Conservation (phyloP, 2,329 filamentous ascomycete species). For the Trichoderma citrinoviride region DNA sequence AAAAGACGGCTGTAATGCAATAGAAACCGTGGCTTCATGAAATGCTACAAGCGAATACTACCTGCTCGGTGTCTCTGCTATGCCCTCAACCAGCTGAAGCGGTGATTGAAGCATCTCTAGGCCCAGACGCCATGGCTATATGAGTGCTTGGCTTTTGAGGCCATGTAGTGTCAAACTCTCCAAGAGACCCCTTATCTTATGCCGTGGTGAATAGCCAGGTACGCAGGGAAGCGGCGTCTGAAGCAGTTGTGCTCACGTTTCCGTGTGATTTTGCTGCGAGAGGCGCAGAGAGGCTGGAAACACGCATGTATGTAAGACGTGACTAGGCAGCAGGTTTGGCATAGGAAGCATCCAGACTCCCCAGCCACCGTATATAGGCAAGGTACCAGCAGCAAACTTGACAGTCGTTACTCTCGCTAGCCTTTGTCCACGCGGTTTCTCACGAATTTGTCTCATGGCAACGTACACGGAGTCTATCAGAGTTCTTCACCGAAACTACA, state of each 20-base stretch:
- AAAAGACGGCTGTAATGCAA: too few species aligned
- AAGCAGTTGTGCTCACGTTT: background rate
- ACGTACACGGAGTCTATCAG: background rate
- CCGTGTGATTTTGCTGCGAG: background rate
- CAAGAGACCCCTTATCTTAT: too few species aligned
- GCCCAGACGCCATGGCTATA: background rate
- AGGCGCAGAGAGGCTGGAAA: too few species aligned
- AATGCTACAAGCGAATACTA: background rate
- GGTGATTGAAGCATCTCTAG: background rate
- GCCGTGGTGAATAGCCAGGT: background rate
- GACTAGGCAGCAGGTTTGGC: background rate
- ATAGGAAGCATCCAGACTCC: background rate
- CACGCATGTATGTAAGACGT: background rate
- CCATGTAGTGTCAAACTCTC: background rate
- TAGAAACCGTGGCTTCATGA: background rate
- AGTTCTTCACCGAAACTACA: constrained; percentile 35
- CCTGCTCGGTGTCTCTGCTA: background rate
- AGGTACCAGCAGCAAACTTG: background rate
- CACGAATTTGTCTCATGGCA: background rate
- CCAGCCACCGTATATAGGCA: background rate
- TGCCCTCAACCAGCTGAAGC: background rate
- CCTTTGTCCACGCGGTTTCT: background rate
- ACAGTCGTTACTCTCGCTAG: background rate
- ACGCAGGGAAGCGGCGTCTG: background rate
- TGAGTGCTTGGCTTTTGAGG: background rate